Base-by-base conservation (phyloP, 2,329 filamentous ascomycete species). In the Bipolaris zeicola region DNA sequence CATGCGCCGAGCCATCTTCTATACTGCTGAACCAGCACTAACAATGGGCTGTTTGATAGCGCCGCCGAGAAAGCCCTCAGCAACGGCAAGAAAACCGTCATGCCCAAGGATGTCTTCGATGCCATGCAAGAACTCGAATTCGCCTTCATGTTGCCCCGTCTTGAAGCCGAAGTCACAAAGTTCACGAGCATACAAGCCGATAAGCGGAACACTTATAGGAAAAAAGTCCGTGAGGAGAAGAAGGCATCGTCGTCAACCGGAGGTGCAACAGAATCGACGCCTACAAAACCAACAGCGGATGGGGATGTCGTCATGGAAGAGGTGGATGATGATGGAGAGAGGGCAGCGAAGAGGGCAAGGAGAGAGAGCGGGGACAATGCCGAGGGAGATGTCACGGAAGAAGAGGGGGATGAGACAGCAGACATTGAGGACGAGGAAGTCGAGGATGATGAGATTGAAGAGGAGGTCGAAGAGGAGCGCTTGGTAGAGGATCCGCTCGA, bases 81-180 rank as follows among this genome's bases (percentile, higher is more conserved):
- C 46, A 82, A 83, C n/a, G 85, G 84, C 72, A 90, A 92, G 73
- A 93, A 93, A 79, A 94, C 90, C 0, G 89, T 95, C 65, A 83
- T 86, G 67, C 89, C 90, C 0, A 82, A 83, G 38, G 90, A 94
- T 71, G 89, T 95, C 38, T 87, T 93, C 69, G 86, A 87, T 47
- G 90, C 90, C 0, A 82, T 95, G 44, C 86, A 89, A n/a, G 88
- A 91, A 36, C 84, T 88, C 44, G 91, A 94, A 73, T 91, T 91
- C 60, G 82, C 83, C 46, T 82, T 82, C n/a, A 92, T 93, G 71
- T 80, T 91, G 53, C 84, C 85, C 13, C 81, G 86, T 33, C 79
- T 94, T 31, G 88, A 94, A 75, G 88, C 86, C 5, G 91, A 94
- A 75, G 88, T 92, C 71, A 84, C 85, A 39, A 92, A 90, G 72